phyloP scores from a whole-genome alignment of 2,329 filamentous ascomycete species.

The Sporothrix inflata region DNA sequence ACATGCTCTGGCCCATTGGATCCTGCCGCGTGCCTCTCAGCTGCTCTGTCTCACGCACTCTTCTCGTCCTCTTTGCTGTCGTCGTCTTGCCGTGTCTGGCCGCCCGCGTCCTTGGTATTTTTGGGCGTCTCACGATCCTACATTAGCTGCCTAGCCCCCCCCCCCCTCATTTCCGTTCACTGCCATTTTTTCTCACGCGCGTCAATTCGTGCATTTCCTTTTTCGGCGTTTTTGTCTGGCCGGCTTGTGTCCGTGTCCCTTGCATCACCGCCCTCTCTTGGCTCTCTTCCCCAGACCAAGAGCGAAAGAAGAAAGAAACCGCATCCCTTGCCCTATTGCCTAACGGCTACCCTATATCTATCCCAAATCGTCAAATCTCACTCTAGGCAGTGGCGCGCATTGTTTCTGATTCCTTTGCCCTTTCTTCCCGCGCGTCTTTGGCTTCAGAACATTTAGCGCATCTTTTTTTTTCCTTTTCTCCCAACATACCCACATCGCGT shows the following conservation, averaged over 20 bases:
- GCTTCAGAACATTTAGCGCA: neutral
- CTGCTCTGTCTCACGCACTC: neutral
- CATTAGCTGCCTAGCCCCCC: neutral
- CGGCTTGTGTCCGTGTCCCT: conserved; percentile 1
- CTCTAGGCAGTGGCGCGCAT: conserved; percentile 1
- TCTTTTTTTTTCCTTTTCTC: neutral
- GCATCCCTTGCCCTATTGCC: neutral
- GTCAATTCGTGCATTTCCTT: neutral
- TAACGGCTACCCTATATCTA: neutral
- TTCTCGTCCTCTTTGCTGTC: neutral
- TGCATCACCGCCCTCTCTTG: neutral
- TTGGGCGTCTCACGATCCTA: neutral
- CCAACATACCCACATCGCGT: neutral
- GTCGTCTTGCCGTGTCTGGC: neutral
- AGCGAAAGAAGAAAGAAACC: neutral
- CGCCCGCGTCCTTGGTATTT: neutral
- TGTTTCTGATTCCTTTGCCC: neutral
- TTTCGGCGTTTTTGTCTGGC: neutral
- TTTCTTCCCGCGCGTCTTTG: neutral
- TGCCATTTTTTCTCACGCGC: neutral
- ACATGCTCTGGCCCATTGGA: neutral
- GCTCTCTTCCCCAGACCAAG: neutral
- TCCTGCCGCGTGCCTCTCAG: neutral
- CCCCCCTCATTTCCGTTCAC: neutral
- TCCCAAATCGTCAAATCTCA: neutral